Conservation (phyloP, 2,329 filamentous ascomycete species). For the Hypoxylon sp. region DNA sequence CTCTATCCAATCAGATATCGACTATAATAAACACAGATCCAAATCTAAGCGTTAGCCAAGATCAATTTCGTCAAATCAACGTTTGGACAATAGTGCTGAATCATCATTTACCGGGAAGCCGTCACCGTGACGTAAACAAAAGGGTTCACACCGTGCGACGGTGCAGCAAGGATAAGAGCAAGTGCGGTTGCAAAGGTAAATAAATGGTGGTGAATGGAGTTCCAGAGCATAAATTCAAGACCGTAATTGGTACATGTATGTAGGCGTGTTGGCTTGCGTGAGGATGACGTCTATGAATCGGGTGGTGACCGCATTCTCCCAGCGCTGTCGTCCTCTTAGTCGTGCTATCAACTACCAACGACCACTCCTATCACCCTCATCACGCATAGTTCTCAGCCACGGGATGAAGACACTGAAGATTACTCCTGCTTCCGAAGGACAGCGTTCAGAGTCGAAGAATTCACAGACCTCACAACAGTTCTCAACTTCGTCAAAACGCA, state of each 20-base stretch:
- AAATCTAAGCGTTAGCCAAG: slow-evolving; percentile 3
- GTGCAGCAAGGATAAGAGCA: slow-evolving; percentile 17
- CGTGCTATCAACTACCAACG: neutral
- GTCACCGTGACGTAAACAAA: slow-evolving; percentile 29
- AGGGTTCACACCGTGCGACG: slow-evolving; percentile 3
- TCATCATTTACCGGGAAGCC: slow-evolving; percentile 14
- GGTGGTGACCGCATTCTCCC: slow-evolving; percentile 28
- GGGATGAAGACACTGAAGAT: neutral
- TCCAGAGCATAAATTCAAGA: neutral
- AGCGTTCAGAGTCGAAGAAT: neutral
- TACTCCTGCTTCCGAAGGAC: neutral
- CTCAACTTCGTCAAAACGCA: slow-evolving; percentile 6
- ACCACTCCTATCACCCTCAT: neutral
- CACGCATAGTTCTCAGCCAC: neutral
- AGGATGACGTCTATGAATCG: slow-evolving; percentile 28
- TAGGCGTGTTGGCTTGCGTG: slow-evolving; percentile 11
- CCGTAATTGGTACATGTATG: neutral
- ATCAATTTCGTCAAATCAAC: slow-evolving; percentile 24
- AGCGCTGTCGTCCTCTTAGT: slow-evolving; percentile 5
- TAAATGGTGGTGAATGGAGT: no score
- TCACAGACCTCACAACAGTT: neutral
- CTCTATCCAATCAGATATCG: neutral
- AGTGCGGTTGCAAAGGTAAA: slow-evolving; percentile 1
- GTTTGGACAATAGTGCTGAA: slow-evolving; percentile 26
- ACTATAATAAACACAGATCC: neutral